Base-by-base conservation (phyloP, 2,329 filamentous ascomycete species). In the Tolypocladium cylindrosporum region DNA sequence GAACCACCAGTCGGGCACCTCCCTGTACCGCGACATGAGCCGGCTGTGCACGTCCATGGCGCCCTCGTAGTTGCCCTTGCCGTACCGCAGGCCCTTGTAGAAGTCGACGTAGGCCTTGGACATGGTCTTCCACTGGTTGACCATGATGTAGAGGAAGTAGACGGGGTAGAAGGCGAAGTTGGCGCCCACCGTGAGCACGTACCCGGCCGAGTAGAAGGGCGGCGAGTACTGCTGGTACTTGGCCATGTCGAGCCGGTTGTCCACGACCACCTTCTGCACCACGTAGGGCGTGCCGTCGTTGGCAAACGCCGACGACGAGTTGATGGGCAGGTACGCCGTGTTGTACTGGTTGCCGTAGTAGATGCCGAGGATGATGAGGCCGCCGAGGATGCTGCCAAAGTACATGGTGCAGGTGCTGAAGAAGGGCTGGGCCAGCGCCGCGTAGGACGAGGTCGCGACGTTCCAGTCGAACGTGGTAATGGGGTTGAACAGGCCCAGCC, bases 1-100 rank as follows among this genome's bases (percentile, higher is more conserved):
- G 62, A 76, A 77, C 76, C 75, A 78, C 75, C 75, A 78, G 62
- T 77, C 75, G 1, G 76, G 75, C 3, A 77, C 74, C 57, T 78
- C 76, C 1, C 64, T 64, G 59, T 76, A 78, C 41, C 68, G 68
- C 13, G 68, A 60, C 76, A 78, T 78, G 6, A 72, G 62, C 9
- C 66, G 64, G 58, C 62, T 74, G 63, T 77, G 74, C 3, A 74
- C 67, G 60, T 78, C 76, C 65, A 70, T 73, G 48, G 70, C 67
- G 21, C 69, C 72, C 6, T 73, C 73, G 59, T 75, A 76, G 63
- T 74, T 76, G 43, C 70, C 68, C 55, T 70, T 72, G 14, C 73
- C 70, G 60, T 74, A 61, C 16, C 71, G 67, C 37, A 77, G 59
- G 3, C 73, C 73, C 27, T 68, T 65, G 64, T 71, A 74, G 50